A percentile compares a stretch with the other conserved stretches of the same genome.
These are phyloP conservation scores for Mucor indicus DNA, from an alignment of 371 early-diverging fungal genomes.

Conservation along the genomic window DNA sequence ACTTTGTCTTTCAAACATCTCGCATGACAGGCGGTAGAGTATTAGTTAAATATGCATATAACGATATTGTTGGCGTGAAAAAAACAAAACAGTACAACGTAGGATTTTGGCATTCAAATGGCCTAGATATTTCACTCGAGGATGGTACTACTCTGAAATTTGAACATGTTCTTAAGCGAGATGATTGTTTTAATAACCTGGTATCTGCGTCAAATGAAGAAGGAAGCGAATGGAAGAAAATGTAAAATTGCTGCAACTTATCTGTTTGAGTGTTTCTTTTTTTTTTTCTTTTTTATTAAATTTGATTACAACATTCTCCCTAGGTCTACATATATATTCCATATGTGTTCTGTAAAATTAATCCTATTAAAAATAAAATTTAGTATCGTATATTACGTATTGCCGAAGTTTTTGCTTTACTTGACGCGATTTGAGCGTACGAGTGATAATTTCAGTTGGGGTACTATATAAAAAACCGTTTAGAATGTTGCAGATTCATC, in stretches of 20 bases:
- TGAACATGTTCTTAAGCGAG: constrained; percentile 37
- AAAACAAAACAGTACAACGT: constrained; percentile 37
- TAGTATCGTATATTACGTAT: no score
- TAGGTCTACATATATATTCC: no score
- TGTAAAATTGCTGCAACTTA: no score
- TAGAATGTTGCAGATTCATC: no score
- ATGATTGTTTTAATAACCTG: constrained; percentile 41
- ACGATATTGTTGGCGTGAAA: constrained; percentile 33
- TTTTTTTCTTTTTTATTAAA: no score
- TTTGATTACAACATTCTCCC: no score
- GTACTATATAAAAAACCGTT: no score
- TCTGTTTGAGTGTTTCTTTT: neutral
- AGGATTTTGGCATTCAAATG: constrained; percentile 35
- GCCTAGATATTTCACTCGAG: constrained; percentile 24
- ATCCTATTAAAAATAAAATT: no score
- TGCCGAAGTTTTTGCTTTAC: no score
- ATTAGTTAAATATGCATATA: constrained; percentile 29
- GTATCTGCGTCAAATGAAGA: constrained; percentile 31
- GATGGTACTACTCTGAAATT: constrained; percentile 35
- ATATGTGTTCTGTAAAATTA: no score
- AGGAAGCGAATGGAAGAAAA: constrained; percentile 19
- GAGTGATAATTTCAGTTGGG: constrained; percentile 79
- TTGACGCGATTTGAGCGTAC: constrained; percentile 80
- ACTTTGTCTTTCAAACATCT: constrained; percentile 35
- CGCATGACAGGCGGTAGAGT: constrained; percentile 32